Evolutionary conservation across 1,284 basidiomycete genomes (phyloP).

Genomic region (Abortiporus biennis): DNA sequence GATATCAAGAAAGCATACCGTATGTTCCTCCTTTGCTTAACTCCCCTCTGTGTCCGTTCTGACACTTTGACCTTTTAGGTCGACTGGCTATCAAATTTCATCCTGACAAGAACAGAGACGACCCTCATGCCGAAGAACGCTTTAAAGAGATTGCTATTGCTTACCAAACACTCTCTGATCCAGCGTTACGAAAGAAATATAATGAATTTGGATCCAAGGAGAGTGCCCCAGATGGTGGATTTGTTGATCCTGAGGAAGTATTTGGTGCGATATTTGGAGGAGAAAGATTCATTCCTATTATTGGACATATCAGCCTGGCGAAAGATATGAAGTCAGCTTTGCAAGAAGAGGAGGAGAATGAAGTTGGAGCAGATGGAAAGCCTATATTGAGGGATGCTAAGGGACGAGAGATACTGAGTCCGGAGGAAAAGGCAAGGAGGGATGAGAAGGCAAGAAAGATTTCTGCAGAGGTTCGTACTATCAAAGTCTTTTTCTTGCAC

Average conservation of each 20-base stretch:
- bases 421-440: slow-evolving; percentile 78
- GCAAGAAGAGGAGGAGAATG: slow-evolving; percentile 83
- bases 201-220: slow-evolving; percentile 88
- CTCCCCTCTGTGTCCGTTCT: neutral
- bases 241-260: slow-evolving; percentile 79
- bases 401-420: slow-evolving; percentile 65
- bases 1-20: slow-evolving; percentile 97
- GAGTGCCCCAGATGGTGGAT: slow-evolving; percentile 72
- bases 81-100: slow-evolving; percentile 92
- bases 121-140: slow-evolving; percentile 85
- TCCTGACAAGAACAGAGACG: slow-evolving; percentile 91
- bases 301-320: slow-evolving; percentile 80
- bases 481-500: slow-evolving; percentile 8
- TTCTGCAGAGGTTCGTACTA: slow-evolving; percentile 55
- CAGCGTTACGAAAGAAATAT: slow-evolving; percentile 81
- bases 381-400: slow-evolving; percentile 52
- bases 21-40: slow-evolving; percentile 28
- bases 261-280: slow-evolving; percentile 93
- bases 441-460: slow-evolving; percentile 72
- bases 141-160: slow-evolving; percentile 89
- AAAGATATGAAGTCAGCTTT: slow-evolving; percentile 97
- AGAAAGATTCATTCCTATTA: slow-evolving; percentile 78
- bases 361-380: slow-evolving; percentile 26
- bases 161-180: slow-evolving; percentile 87
- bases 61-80: slow-evolving; percentile 36